phyloP scores from a whole-genome alignment of 352 stramenopile genomes.

The Phytophthora colocasiae region DNA sequence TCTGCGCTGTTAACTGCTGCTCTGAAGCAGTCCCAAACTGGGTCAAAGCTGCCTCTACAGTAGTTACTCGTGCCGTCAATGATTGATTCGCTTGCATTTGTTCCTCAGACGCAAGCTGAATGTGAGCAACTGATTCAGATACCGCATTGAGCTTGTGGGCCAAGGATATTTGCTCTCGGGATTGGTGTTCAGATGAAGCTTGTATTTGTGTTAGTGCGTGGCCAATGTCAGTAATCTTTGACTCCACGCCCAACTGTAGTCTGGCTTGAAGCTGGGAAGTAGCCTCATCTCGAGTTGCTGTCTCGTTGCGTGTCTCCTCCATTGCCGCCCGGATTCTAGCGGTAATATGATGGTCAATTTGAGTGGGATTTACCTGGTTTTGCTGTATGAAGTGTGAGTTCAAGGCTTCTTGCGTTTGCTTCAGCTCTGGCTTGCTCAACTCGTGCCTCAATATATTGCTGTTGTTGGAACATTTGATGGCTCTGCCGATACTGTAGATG shows the following conservation, averaged over 20 bases:
- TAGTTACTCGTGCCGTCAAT: background rate
- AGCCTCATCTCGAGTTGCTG: background rate
- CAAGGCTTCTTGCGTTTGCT: background rate
- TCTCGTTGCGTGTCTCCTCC: conserved; percentile 1
- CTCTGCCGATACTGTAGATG: background rate
- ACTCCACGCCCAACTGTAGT: too few relatives aligned
- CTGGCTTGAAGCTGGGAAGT: background rate
- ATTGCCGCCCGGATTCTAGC: background rate
- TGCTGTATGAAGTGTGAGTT: background rate
- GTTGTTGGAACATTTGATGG: conserved; percentile 1
- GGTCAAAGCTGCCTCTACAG: background rate
- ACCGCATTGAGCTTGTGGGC: too few relatives aligned
- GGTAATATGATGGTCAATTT: conserved; percentile 2
- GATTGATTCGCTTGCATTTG: background rate
- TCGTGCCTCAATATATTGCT: background rate
- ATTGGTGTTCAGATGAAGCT: background rate
- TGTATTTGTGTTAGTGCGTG: too few relatives aligned
- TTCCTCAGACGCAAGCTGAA: too few relatives aligned
- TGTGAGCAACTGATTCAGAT: too few relatives aligned
- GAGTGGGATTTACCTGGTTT: background rate
- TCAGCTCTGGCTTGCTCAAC: background rate
- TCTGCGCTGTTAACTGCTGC: background rate
- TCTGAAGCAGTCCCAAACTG: background rate
- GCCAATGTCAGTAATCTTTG: too few relatives aligned
- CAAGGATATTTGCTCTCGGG: too few relatives aligned